A percentile compares a stretch with the other conserved stretches of the same genome.
These are phyloP conservation scores for Lagerstroemia fauriei DNA, from an alignment of 441 rosid species.

Conservation along the genomic window DNA sequence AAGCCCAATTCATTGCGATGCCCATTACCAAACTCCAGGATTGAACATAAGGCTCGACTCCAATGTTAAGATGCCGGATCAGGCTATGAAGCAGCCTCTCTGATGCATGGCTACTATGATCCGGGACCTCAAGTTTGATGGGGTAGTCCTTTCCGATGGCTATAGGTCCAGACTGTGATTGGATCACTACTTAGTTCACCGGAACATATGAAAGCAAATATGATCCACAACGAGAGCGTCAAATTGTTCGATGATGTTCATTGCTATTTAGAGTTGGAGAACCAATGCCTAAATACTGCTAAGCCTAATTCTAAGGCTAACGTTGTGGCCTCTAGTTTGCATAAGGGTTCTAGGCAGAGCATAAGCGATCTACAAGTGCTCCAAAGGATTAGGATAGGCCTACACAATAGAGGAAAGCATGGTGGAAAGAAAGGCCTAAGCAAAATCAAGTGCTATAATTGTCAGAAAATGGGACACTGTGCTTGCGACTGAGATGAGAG, in stretches of 20 bases:
- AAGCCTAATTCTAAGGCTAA: neutral
- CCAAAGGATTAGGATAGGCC: neutral
- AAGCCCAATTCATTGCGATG: too few relatives aligned
- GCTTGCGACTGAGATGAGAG: too few relatives aligned
- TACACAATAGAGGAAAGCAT: neutral
- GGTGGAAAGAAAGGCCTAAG: neutral
- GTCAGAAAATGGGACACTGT: neutral
- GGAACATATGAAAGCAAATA: neutral
- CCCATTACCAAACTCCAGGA: too few relatives aligned
- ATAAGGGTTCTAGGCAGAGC: too few relatives aligned
- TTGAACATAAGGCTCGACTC: too few relatives aligned
- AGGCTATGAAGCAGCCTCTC: neutral
- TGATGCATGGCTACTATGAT: slow-evolving; percentile 3
- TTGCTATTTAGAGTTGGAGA: neutral
- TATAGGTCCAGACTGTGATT: neutral
- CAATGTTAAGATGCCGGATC: neutral
- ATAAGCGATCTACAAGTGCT: neutral
- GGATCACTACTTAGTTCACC: neutral
- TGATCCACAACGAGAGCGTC: too few relatives aligned
- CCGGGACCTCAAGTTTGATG: neutral
- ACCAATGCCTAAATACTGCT: neutral
- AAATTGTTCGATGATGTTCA: neutral
- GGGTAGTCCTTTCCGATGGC: slow-evolving; percentile 1
- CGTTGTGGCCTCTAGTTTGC: neutral
- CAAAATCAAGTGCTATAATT: neutral